Evolutionary conservation across 352 stramenopile genomes (phyloP).

Genomic region (Phytophthora macrochlamydospora): DNA sequence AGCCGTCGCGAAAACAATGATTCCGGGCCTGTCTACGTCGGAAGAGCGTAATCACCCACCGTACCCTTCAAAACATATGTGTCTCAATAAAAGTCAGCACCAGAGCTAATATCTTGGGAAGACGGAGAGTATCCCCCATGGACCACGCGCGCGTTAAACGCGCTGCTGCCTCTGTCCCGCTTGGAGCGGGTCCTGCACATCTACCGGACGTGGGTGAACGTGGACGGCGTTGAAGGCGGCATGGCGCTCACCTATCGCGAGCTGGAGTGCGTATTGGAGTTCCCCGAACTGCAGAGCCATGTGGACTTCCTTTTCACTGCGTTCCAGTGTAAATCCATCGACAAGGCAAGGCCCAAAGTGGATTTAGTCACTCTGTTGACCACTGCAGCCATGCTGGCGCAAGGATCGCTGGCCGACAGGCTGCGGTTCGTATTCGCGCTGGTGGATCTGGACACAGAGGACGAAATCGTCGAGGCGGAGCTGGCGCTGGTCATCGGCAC

Average conservation of each 20-base stretch:
- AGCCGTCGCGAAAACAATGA: neutral
- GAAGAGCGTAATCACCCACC: neutral
- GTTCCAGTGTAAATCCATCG: constrained; percentile 29
- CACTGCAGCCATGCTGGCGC: constrained; percentile 46
- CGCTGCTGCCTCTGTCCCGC: constrained; percentile 41
- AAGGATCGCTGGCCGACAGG: constrained; percentile 57
- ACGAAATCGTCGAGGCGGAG: constrained; percentile 77
- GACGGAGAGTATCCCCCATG: neutral
- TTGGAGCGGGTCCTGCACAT: constrained; percentile 65
- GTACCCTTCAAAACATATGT: neutral
- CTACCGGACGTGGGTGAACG: constrained; percentile 61
- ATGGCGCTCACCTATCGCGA: constrained; percentile 67
- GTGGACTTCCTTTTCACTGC: constrained; percentile 60
- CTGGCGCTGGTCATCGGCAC: constrained; percentile 68
- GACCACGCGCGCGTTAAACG: constrained; percentile 53
- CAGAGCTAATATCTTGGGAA: neutral
- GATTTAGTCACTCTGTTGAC: constrained; percentile 67
- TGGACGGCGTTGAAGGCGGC: constrained; percentile 56
- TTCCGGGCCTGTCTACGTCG: neutral
- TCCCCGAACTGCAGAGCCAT: constrained; percentile 27
- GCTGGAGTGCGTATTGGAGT: constrained; percentile 68
- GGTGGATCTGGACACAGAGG: constrained; percentile 75
- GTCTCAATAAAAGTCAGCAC: neutral
- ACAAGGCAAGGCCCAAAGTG: constrained; percentile 26
- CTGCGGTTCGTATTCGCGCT: constrained; percentile 66